Base-by-base conservation (phyloP, 306 rosid species). In the Fragaria ananassa region DNA sequence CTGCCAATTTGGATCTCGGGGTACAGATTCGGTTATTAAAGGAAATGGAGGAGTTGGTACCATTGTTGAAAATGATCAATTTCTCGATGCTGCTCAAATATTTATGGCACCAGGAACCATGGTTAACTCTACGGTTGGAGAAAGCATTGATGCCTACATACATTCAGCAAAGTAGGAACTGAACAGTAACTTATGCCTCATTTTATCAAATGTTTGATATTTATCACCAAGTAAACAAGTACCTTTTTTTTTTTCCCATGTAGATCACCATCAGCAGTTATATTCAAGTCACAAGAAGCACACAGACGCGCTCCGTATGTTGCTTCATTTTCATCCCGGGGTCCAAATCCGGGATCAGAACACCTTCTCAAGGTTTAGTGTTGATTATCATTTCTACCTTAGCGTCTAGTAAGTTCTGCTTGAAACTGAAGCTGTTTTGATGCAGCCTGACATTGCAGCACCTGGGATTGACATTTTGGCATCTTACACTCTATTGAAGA, bases 401-500 rank as follows among this genome's bases (percentile, higher is more conserved):
- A 37, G 1, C 10, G n/a, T 10, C 61, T 17, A 49, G 44, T 9
- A 54, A 72, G 66, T n/a, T 70, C 21, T 1, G 51, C 68, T 41
- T 5, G 7, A 57, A 74, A 58, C 42, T 57, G 41, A 57, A 41
- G 27, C 42, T 27, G 5, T 25, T 72, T 37, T 56, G 75, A 34
- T 84, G 82, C 83, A 95, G 97, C 97, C 98, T 72, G 98, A 95
- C 71, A 75, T 95, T 77, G 86, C 92, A 71, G 98, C 97, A 35
- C 97, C 97, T 10, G 97, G 98, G 35, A 45, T 90, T 21, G 70
- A 89, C 85, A 88, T 92, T 72, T 85, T 95, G 80, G 99, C 99
- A 31, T 86, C 91, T 2, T 95, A 84, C 79, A 92, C 99, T 14
- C 93, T 80, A 1, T 60, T 57, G 80, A 89, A 78, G 50, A 85